Evolutionary conservation across 495 filamentous ascomycete genomes (phyloP).

Genomic region (Darksidea phi): DNA sequence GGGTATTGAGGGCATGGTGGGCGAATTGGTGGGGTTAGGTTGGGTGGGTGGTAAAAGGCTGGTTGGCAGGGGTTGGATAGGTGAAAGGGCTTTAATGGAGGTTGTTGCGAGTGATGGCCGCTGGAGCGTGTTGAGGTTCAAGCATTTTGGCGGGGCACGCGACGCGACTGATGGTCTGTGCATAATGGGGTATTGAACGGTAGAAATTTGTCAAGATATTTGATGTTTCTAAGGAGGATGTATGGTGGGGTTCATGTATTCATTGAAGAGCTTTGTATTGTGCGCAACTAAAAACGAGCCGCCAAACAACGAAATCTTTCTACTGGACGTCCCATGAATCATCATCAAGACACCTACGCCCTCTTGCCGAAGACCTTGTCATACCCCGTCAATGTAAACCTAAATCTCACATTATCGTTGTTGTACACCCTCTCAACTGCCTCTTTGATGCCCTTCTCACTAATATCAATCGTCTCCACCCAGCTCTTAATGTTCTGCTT

Average conservation of each 20-base stretch:
- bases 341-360: conserved; percentile 1
- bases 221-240: too few species aligned
- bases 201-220: too few species aligned
- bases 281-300: too few species aligned
- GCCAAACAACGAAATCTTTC: too few species aligned
- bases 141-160: background rate
- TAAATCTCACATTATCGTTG: conserved; percentile 65
- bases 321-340: background rate
- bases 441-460: conserved; percentile 64
- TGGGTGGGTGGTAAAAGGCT: conserved; percentile 48
- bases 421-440: conserved; percentile 67
- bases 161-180: conserved; percentile 17
- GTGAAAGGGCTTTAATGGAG: background rate
- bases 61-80: background rate
- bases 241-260: too few species aligned
- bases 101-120: background rate
- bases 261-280: too few species aligned
- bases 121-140: background rate
- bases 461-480: conserved; percentile 76
- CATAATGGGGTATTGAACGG: background rate
- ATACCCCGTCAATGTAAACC: conserved; percentile 64
- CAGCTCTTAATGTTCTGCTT: conserved; percentile 79
- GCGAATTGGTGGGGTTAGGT: conserved; percentile 11
- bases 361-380: conserved; percentile 60
- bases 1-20: conserved; percentile 63